Percentiles rank a stretch among this genome's conserved stretches.
These are phyloP conservation scores for Phlyctochytrium planicorne DNA, from an alignment of 192 early-diverging fungal genomes.

Conservation along the genomic window DNA sequence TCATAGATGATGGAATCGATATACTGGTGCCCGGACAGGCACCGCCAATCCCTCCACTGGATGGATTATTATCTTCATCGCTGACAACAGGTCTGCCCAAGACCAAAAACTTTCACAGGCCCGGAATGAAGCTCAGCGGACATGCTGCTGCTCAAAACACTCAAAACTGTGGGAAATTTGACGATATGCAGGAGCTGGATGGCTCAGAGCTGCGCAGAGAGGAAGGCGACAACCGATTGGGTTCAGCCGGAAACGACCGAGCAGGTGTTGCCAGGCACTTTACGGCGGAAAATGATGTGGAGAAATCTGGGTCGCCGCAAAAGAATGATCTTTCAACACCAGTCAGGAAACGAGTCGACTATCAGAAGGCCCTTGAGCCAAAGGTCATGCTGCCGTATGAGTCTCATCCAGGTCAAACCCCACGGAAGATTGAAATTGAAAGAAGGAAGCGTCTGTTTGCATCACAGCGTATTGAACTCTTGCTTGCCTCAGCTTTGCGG, in stretches of 20 bases:
- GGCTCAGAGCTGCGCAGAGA: background rate
- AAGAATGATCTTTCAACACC: background rate
- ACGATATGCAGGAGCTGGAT: background rate
- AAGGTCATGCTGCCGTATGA: conserved; percentile 52
- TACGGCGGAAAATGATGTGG: background rate
- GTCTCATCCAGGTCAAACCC: conserved; percentile 47
- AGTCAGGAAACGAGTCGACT: conserved; percentile 12
- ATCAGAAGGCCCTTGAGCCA: conserved; percentile 48
- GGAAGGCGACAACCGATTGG: background rate
- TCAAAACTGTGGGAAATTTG: background rate
- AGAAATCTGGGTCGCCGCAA: background rate
- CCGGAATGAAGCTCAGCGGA: conserved; percentile 8
- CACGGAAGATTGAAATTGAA: conserved; percentile 59
- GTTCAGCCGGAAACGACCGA: background rate
- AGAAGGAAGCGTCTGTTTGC: conserved; percentile 48
- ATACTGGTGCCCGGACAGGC: conserved; percentile 24
- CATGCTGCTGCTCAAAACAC: background rate
- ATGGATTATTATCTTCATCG: conserved; percentile 13
- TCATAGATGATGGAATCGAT: conserved; percentile 22
- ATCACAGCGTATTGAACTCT: conserved; percentile 32
- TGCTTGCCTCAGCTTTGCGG: conserved; percentile 20
- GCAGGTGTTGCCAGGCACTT: background rate
- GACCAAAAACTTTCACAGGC: conserved; percentile 17
- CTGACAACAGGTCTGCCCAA: conserved; percentile 15
- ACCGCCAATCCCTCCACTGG: conserved; percentile 23